Evolutionary conservation across 768 basidiomycete species (phyloP).

Genomic region (Gymnopilus dilepis): DNA sequence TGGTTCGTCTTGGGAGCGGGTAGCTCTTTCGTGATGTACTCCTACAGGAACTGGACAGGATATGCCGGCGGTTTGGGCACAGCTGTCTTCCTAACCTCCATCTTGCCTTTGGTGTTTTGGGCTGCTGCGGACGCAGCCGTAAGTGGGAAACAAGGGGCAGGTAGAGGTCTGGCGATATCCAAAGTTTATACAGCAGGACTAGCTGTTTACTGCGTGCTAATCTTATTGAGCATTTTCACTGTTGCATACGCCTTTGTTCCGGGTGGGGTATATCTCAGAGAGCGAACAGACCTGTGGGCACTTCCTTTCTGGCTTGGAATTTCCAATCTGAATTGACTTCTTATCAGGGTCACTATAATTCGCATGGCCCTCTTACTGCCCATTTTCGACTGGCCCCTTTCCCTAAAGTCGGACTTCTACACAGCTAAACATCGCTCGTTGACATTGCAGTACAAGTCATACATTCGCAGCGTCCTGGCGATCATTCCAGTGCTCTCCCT

Average conservation of each 20-base stretch:
- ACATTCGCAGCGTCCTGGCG: constrained; percentile 40
- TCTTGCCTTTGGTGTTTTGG: constrained; percentile 59
- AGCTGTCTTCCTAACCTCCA: constrained; percentile 67
- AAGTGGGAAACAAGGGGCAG: not conserved
- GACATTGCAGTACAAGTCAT: constrained; percentile 24
- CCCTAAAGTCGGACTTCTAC: not conserved
- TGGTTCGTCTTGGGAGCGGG: constrained; percentile 62
- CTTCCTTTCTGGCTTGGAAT: not conserved
- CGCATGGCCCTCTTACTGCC: constrained; percentile 57
- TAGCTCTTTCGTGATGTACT: constrained; percentile 61
- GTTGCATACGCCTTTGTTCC: constrained; percentile 93
- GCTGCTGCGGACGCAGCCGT: constrained; percentile 43
- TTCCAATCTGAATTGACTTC: not conserved
- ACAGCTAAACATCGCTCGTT: constrained; percentile 11
- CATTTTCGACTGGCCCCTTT: constrained; percentile 32
- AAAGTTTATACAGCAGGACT: constrained; percentile 62
- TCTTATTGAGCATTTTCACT: constrained; percentile 77
- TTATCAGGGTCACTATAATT: constrained; percentile 53
- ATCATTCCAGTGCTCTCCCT: constrained; percentile 53
- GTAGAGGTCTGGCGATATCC: constrained; percentile 40
- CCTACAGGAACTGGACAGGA: constrained; percentile 68
- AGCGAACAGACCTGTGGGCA: constrained; percentile 75
- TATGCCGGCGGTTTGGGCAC: constrained; percentile 70
- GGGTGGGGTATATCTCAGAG: constrained; percentile 73
- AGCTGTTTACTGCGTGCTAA: constrained; percentile 63